Base-by-base conservation (phyloP, 164 flowering plant species). In the Umbilicus rupestris region DNA sequence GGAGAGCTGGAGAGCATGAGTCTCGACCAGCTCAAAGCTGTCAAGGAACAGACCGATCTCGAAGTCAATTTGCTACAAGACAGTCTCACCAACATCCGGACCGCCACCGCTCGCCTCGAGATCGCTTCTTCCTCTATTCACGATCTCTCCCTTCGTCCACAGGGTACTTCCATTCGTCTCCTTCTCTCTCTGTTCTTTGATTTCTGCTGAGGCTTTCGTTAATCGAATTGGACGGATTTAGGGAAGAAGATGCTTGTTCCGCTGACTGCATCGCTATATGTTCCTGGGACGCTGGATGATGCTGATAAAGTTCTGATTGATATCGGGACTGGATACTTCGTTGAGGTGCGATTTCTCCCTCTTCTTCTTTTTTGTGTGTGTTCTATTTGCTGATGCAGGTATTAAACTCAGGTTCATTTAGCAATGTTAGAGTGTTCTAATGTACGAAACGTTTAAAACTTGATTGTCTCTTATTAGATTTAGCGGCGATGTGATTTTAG, bases 321-420 rank as follows among this genome's bases (percentile, higher is more conserved):
- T 75, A 86, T 94, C 6, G 98, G 98, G 57, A 94, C 98, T 30
- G 98, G 98, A 8, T 94, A 91, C 72, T 94, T 91, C 80, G 78
- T 94, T 31, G 91, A 91, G 95, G 97, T 85, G 2, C n/a, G 37
- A n/a, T n/a, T n/a, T n/a, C n/a, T n/a, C n/a, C n/a, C n/a, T n/a
- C n/a, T 30, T 60, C 12, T 3, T 3, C 22, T 24, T n/a, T 60
- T 30, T 31, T 60, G 14, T 7, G 42, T 62, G 17, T 16, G 15
- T 35, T 10, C 26, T 33, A n/a, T 62, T 62, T 17, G 8, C 41
- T 59, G 59, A 0, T n/a, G 24, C 11, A 7, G n/a, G 10, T 9
- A 20, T 19, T 52, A 9, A 6, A 10, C 12, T 52, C n/a, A n/a
- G n/a, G n/a, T n/a, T n/a, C n/a, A n/a, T n/a, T n/a, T n/a, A n/a